Base-by-base conservation (phyloP, 23 red algal genomes). In the Gracilaria domingensis region DNA sequence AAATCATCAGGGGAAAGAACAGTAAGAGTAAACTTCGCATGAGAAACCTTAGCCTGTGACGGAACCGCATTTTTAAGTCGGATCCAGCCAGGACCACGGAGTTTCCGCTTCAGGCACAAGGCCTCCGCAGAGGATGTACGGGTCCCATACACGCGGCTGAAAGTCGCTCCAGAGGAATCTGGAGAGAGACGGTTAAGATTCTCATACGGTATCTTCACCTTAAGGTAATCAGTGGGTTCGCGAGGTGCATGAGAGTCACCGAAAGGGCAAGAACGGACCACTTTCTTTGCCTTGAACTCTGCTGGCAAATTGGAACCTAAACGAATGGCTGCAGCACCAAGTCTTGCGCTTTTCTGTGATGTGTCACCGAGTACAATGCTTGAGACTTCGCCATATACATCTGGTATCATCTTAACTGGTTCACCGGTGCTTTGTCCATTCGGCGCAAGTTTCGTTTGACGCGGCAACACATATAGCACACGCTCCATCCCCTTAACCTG, bases 21-120 rank as follows among this genome's bases (percentile, higher is more conserved):
- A 28, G 53, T 35, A 32, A 91, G 67, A 25, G 95, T 66, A 38
- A 76, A 80, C 53, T 89, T 88, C 8, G 89, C 86, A 84, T 88
- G 87, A 23, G 87, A 80, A 2, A 87, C 88, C 39, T 81, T 96
- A 20, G 51, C 34, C 8, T 87, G 48, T 33, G 85, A 82, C 36
- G 82, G 67, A 35, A 33, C 50, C 18, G 94, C 92, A 49, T 83
- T 85, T n/a, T 44, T 44, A 9, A 99, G 34, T 47, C 79, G 83
- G 12, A 99, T 73, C 97, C 97, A 99, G 14, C 91, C 77, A 17
- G 97, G 97, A 24, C 97, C 97, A 44, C 49, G 79, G 12, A 99
- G 51, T 26, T 80, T 86, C 23, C 88, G 75, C 48, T 96, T 83
- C 40, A 99, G 20, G 17, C 95, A 78, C 36, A 99, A 75, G 9